These are phyloP conservation scores for Scutellaria galericulata DNA, from an alignment of 257 asterid species.

Conservation along the genomic window DNA sequence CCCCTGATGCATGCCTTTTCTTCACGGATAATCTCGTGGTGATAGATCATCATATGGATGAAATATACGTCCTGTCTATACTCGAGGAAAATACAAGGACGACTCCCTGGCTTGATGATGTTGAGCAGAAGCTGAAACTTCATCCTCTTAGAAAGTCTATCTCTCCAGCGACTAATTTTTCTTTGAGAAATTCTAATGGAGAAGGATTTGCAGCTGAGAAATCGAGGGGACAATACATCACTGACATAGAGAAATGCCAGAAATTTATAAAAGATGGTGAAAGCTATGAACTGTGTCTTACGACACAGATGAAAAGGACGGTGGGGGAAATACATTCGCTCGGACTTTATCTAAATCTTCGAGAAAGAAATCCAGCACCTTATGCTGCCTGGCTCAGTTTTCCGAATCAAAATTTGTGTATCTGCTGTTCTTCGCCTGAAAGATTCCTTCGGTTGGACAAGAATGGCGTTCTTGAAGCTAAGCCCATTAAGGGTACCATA, in stretches of 20 bases:
- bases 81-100: slow-evolving; percentile 43
- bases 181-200: slow-evolving; percentile 25
- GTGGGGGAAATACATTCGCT: slow-evolving; percentile 60
- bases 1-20: slow-evolving; percentile 98
- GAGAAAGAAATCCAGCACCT: slow-evolving; percentile 91
- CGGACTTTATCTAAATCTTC: slow-evolving; percentile 72
- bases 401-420: slow-evolving; percentile 60
- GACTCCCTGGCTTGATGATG: slow-evolving; percentile 64
- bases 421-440: slow-evolving; percentile 97
- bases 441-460: slow-evolving; percentile 84
- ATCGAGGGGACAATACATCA: slow-evolving; percentile 75
- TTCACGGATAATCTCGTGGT: slow-evolving; percentile 83
- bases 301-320: slow-evolving; percentile 73
- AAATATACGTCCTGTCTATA: slow-evolving; percentile 67
- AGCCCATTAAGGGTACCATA: slow-evolving; percentile 93
- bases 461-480: slow-evolving; percentile 86
- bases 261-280: slow-evolving; percentile 77
- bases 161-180: slow-evolving; percentile 35
- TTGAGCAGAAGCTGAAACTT: slow-evolving; percentile 65
- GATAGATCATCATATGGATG: slow-evolving; percentile 77
- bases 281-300: slow-evolving; percentile 93
- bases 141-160: slow-evolving; percentile 24
- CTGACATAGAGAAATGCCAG: slow-evolving; percentile 78
- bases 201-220: slow-evolving; percentile 68
- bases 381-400: slow-evolving; percentile 97